These are phyloP conservation scores for Stellera chamaejasme DNA, from an alignment of 345 rosid species.

Conservation along the genomic window DNA sequence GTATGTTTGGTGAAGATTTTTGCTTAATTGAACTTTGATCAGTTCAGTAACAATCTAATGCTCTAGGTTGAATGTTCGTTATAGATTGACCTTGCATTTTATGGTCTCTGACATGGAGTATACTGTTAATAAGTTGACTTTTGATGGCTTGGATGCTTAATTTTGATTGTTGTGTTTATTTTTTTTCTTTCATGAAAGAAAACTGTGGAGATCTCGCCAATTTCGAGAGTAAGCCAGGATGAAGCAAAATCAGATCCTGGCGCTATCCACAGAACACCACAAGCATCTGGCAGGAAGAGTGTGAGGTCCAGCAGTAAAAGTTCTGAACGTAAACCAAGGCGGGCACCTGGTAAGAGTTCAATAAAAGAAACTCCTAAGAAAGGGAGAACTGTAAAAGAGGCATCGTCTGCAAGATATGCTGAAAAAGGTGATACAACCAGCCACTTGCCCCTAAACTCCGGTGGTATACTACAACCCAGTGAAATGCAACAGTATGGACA, in stretches of 20 bases:
- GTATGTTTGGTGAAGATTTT: conserved; percentile 34
- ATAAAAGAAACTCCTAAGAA: conserved; percentile 55
- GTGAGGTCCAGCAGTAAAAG: conserved; percentile 35
- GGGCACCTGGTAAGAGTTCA: conserved; percentile 47
- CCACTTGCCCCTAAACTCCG: conserved; percentile 30
- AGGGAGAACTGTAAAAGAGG: conserved; percentile 38
- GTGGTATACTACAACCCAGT: conserved; percentile 43
- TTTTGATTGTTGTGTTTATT: too few species aligned
- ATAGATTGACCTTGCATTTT: too few species aligned
- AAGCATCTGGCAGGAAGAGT: conserved; percentile 24
- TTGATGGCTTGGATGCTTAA: too few species aligned
- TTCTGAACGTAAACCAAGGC: conserved; percentile 66
- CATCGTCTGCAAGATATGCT: conserved; percentile 26
- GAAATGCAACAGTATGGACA: conserved; percentile 51
- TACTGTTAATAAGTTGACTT: too few species aligned
- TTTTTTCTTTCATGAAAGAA: conserved; percentile 24
- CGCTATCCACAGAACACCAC: conserved; percentile 26
- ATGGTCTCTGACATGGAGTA: too few species aligned
- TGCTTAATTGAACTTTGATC: not conserved
- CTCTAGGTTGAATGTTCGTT: too few species aligned
- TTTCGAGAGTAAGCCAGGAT: conserved; percentile 33
- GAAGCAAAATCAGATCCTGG: conserved; percentile 32
- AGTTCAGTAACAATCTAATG: not conserved
- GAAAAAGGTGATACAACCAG: conserved; percentile 44
- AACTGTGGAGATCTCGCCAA: conserved; percentile 47